Conservation (phyloP, 2,329 filamentous ascomycete species). For the Cytospora chrysosperma region DNA sequence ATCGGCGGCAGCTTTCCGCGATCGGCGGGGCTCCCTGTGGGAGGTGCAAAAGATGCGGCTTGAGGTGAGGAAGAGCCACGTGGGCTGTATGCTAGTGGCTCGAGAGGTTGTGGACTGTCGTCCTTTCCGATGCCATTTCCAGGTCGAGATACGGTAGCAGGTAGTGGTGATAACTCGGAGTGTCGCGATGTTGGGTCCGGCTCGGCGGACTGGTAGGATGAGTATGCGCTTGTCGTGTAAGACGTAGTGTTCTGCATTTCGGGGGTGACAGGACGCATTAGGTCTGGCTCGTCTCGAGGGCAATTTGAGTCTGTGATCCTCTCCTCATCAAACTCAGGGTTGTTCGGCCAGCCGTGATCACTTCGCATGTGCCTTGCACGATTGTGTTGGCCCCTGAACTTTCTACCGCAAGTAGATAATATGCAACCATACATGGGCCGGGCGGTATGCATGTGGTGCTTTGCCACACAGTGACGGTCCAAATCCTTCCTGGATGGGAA, state of each 20-base stretch:
- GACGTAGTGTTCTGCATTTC: no score
- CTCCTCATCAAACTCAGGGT: no score
- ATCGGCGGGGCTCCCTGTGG: slow-evolving; percentile 23
- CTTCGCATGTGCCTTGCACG: no score
- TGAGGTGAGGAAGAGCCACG: slow-evolving; percentile 18
- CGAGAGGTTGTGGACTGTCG: slow-evolving; percentile 18
- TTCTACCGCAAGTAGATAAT: slow-evolving; percentile 78
- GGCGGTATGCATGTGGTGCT: slow-evolving; percentile 86
- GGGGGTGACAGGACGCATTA: no score
- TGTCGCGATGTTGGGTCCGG: slow-evolving; percentile 2
- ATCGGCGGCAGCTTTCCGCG: slow-evolving; percentile 34
- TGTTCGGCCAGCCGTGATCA: no score
- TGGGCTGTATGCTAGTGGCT: slow-evolving; percentile 14
- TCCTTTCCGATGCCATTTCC: slow-evolving; percentile 18
- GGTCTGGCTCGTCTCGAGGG: no score
- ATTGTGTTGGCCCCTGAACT: no score
- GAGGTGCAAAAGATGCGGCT: slow-evolving; percentile 25
- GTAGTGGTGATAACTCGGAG: not conserved
- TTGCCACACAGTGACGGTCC: slow-evolving; percentile 90
- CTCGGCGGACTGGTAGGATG: no score
- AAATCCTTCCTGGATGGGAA: slow-evolving; percentile 98
- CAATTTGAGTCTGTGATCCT: no score
- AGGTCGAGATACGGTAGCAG: not conserved
- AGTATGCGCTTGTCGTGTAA: no score
- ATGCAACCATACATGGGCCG: slow-evolving; percentile 82